Evolutionary conservation across 371 early-diverging fungal species (phyloP).

Genomic region (Chytridiales sp.): DNA sequence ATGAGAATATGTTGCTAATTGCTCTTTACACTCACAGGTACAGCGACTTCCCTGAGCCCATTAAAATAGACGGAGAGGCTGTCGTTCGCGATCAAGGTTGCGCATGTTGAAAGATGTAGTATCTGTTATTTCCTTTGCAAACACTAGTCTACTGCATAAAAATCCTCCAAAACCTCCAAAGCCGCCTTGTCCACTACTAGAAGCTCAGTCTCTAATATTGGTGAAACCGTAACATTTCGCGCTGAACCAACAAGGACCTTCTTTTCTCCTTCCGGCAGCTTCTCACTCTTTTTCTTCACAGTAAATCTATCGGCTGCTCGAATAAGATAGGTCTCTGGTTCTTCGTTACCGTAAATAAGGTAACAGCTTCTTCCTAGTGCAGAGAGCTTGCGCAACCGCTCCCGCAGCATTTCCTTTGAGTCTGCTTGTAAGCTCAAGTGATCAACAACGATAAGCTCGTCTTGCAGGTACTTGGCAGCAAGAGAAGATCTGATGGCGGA

Average conservation of each 20-base stretch:
- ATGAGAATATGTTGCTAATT: constrained; percentile 5
- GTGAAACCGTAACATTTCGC: constrained; percentile 54
- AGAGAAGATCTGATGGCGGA: constrained; percentile 81
- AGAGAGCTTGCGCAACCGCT: constrained; percentile 54
- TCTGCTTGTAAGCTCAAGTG: constrained; percentile 55
- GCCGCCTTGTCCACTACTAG: constrained; percentile 78
- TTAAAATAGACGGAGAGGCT: constrained; percentile 11
- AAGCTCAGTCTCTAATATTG: constrained; percentile 72
- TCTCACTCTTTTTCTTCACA: constrained; percentile 50
- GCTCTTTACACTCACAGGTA: constrained; percentile 10
- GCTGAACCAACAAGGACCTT: constrained; percentile 36
- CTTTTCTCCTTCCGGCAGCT: constrained; percentile 50
- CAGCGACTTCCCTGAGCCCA: constrained; percentile 76
- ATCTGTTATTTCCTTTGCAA: background rate
- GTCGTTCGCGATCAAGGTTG: constrained; percentile 12
- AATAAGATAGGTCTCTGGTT: constrained; percentile 28
- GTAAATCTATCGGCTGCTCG: constrained; percentile 30
- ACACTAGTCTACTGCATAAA: constrained; percentile 33
- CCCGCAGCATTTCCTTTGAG: constrained; percentile 49
- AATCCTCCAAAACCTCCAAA: constrained; percentile 62
- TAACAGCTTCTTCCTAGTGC: constrained; percentile 38
- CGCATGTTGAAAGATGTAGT: constrained; percentile 12
- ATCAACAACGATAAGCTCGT: constrained; percentile 84
- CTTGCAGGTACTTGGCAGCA: constrained; percentile 85
- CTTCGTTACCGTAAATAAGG: constrained; percentile 37